phyloP scores from a whole-genome alignment of 768 basidiomycete genomes.

The Cystofilobasidium ferigula region DNA sequence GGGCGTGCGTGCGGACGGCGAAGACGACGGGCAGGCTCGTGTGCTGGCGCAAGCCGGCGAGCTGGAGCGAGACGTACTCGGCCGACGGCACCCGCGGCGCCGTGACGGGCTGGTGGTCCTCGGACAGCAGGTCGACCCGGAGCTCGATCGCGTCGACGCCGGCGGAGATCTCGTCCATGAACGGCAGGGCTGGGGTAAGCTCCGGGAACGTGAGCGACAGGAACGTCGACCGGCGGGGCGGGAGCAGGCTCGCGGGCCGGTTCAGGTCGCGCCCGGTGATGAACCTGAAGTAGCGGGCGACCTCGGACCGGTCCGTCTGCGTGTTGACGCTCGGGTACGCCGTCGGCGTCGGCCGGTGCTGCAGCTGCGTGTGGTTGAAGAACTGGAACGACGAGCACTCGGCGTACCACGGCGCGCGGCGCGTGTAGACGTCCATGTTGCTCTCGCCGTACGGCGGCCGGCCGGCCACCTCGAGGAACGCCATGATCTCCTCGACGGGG shows the following conservation, averaged over 20 bases:
- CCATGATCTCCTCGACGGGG: constrained; percentile 66
- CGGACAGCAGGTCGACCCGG: constrained; percentile 76
- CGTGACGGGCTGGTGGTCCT: constrained; percentile 40
- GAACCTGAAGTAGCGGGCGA: constrained; percentile 76
- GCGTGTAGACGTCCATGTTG: constrained; percentile 66
- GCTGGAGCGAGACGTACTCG: constrained; percentile 66
- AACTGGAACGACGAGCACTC: constrained; percentile 76
- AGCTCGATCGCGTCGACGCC: constrained; percentile 89
- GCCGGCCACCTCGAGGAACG: constrained; percentile 53
- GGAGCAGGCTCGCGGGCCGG: constrained; percentile 37
- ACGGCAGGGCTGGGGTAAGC: constrained; percentile 53
- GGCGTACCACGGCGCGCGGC: constrained; percentile 75
- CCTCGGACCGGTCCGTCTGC: constrained; percentile 45
- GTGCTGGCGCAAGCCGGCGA: constrained; percentile 62
- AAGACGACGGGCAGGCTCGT: constrained; percentile 80
- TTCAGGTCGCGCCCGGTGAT: constrained; percentile 65
- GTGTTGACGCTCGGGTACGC: constrained; percentile 25
- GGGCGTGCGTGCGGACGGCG: constrained; percentile 74
- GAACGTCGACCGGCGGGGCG: constrained; percentile 71
- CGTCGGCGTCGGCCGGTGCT: constrained; percentile 21
- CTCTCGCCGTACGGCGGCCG: constrained; percentile 84
- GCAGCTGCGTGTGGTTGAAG: constrained; percentile 46
- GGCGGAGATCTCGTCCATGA: constrained; percentile 60
- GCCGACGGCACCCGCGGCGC: constrained; percentile 53
- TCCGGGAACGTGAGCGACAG: constrained; percentile 87